Percentiles rank a stretch among this genome's conserved stretches.
Conservation (phyloP, 1,284 basidiomycete species). For the Quambalaria eucalypti region DNA sequence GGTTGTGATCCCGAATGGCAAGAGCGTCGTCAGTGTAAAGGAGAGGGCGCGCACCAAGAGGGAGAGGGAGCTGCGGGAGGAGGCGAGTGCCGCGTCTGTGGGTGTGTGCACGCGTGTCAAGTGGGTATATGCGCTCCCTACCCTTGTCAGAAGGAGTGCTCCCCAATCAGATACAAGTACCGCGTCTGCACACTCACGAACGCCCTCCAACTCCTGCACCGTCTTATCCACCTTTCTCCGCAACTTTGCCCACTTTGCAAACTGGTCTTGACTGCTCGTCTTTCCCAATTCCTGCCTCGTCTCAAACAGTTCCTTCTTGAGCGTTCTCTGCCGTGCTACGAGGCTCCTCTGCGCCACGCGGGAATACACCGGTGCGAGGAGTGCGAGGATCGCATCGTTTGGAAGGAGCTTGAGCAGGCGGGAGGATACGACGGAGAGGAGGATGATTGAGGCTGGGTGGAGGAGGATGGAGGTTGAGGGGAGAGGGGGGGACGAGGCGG, state of each 20-base stretch:
- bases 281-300: slow-evolving; percentile 73
- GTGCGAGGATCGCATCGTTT: slow-evolving; percentile 16
- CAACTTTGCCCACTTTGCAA: slow-evolving; percentile 96
- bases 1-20: slow-evolving; percentile 38
- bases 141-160: no score
- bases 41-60: slow-evolving; percentile 30
- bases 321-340: slow-evolving; percentile 11
- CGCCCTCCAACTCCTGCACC: slow-evolving; percentile 80
- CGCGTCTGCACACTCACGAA: slow-evolving; percentile 54
- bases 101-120: not conserved
- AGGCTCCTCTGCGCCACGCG: slow-evolving; percentile 21
- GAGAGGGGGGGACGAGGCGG: no score
- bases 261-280: slow-evolving; percentile 92
- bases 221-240: slow-evolving; percentile 84
- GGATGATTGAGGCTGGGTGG: slow-evolving; percentile 35
- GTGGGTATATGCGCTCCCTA: no score
- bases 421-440: slow-evolving; percentile 16
- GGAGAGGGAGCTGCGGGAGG: slow-evolving; percentile 18
- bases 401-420: slow-evolving; percentile 19
- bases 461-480: slow-evolving; percentile 3
- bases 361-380: slow-evolving; percentile 13
- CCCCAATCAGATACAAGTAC: no score
- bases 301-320: slow-evolving; percentile 49
- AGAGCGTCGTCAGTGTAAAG: slow-evolving; percentile 31
- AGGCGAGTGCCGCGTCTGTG: slow-evolving; percentile 1